Conservation (phyloP, 306 rosid species). For the Pyrus bretschneideri region DNA sequence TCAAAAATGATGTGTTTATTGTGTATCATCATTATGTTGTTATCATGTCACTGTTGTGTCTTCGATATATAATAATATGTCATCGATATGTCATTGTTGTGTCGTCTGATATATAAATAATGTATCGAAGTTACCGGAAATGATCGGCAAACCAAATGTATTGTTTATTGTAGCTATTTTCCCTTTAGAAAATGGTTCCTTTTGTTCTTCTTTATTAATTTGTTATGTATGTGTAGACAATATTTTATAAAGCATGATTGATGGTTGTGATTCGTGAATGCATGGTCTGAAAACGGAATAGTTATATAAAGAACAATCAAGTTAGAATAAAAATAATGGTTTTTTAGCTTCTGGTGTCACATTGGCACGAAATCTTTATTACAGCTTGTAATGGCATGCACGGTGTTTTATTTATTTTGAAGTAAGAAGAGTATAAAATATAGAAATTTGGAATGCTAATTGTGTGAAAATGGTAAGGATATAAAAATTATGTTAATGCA, state of each 20-base stretch:
- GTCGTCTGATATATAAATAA: too few species aligned
- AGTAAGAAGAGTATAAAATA: neutral
- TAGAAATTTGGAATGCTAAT: conserved; percentile 10
- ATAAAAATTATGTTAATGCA: neutral
- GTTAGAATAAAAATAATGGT: conserved; percentile 3
- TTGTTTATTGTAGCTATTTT: too few species aligned
- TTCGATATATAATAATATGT: too few species aligned
- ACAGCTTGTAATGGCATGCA: neutral
- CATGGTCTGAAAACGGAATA: neutral
- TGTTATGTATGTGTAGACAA: neutral
- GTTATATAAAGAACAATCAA: neutral
- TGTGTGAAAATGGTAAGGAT: conserved; percentile 10
- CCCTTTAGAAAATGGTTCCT: neutral
- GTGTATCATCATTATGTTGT: too few species aligned
- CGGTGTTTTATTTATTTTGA: neutral
- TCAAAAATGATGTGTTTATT: neutral
- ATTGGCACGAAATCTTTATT: conserved; percentile 17
- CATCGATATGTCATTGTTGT: too few species aligned
- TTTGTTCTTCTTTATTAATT: neutral
- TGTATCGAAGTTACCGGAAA: too few species aligned
- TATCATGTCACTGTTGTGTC: too few species aligned
- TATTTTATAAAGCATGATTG: neutral
- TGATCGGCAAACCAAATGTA: too few species aligned
- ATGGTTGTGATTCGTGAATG: neutral
- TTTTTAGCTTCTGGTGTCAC: conserved; percentile 11